A percentile compares a stretch with the other conserved stretches of the same genome.
Evolutionary conservation across 78 protist species (phyloP).

Genomic region (Dictyostelium brefeldianum): DNA sequence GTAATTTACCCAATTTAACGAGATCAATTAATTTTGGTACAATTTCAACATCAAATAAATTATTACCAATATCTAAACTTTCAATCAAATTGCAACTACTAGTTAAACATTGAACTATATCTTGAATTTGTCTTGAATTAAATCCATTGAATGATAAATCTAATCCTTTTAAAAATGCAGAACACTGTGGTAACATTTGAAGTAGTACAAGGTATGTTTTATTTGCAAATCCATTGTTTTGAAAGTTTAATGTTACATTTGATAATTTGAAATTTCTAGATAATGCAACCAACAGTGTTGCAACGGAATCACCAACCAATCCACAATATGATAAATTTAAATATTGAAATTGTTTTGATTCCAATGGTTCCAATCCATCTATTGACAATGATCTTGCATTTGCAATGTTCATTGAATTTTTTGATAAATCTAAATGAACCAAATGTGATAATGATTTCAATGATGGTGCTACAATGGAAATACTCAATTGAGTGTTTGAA

Average conservation of each 20-base stretch:
- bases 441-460: neutral
- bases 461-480: constrained; percentile 21
- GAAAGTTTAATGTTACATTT: neutral
- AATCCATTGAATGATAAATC: constrained; percentile 40
- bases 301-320: constrained; percentile 39
- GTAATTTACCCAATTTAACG: neutral
- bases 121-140: constrained; percentile 19
- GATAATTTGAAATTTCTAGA: neutral
- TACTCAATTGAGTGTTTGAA: constrained; percentile 11
- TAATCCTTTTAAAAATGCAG: constrained; percentile 13
- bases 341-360: neutral
- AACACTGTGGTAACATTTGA: constrained; percentile 8
- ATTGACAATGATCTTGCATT: constrained; percentile 1
- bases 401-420: constrained; percentile 26
- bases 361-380: constrained; percentile 23
- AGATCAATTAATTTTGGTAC: neutral
- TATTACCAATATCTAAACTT: constrained; percentile 54
- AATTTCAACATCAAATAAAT: neutral
- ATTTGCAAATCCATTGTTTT: constrained; percentile 36
- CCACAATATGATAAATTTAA: constrained; percentile 36
- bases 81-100: neutral
- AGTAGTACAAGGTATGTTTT: neutral
- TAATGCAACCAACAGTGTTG: constrained; percentile 11
- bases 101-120: constrained; percentile 1
- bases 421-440: constrained; percentile 27